A percentile compares a stretch with the other conserved stretches of the same genome.
Evolutionary conservation across 495 filamentous ascomycete species (phyloP).

Genomic region (Hypoxylon fuscum): DNA sequence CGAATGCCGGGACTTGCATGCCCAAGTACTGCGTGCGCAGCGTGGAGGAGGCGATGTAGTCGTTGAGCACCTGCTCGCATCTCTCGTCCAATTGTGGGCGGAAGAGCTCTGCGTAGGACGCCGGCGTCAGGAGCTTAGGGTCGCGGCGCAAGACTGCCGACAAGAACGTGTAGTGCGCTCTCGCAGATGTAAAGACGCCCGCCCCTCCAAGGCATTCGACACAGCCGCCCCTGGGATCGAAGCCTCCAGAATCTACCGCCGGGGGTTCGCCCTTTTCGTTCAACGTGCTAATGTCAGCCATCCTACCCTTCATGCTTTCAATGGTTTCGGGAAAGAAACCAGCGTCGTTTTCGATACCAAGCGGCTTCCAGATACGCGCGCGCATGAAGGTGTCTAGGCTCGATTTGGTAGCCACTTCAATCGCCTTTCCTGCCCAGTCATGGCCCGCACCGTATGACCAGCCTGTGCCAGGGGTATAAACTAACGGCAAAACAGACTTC

Average conservation of each 20-base stretch:
- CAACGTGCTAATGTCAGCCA: conserved; percentile 40
- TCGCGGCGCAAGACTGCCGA: conserved; percentile 55
- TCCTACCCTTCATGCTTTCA: conserved; percentile 27
- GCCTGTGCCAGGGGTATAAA: conserved; percentile 56
- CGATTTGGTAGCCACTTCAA: conserved; percentile 49
- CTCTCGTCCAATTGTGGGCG: conserved; percentile 54
- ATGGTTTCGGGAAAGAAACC: conserved; percentile 41
- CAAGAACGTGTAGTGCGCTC: conserved; percentile 61
- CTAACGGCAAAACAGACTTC: conserved; percentile 49
- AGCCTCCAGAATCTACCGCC: conserved; percentile 21
- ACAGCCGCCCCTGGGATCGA: conserved; percentile 21
- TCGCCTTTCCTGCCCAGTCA: conserved; percentile 60
- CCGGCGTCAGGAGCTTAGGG: conserved; percentile 52
- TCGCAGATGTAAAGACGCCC: conserved; percentile 58
- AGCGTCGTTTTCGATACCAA: conserved; percentile 36
- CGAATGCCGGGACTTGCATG: conserved; percentile 18
- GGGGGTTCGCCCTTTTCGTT: conserved; percentile 33
- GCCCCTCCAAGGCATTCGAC: conserved; percentile 62
- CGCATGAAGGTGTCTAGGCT: conserved; percentile 38
- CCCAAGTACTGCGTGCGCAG: conserved; percentile 14
- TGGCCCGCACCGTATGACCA: conserved; percentile 57
- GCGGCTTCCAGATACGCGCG: conserved; percentile 32
- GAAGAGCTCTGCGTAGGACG: conserved; percentile 62
- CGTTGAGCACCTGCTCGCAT: conserved; percentile 28
- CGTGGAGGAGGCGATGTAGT: conserved; percentile 8